Evolutionary conservation across 805 yeast genomes (phyloP).

Genomic region (Tetrapisispora arboricola): DNA sequence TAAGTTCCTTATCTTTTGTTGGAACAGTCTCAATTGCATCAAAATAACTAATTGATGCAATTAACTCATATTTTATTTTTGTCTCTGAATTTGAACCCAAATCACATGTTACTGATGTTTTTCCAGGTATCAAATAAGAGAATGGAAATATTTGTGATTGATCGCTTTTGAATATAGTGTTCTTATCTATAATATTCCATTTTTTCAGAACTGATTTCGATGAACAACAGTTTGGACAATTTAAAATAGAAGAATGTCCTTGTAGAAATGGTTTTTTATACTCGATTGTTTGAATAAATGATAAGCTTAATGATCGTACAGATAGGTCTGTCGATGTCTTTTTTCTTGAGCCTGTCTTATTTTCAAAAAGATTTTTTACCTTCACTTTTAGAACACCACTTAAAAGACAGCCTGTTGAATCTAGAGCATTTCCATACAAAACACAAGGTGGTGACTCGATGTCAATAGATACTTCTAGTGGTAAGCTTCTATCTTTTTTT

Average conservation of each 20-base stretch:
- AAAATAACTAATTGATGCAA: constrained; percentile 45
- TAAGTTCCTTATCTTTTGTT: constrained; percentile 9
- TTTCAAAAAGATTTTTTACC: constrained; percentile 32
- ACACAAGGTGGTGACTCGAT: constrained; percentile 89
- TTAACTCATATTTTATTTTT: constrained; percentile 59
- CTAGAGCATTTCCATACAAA: constrained; percentile 67
- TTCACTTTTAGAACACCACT: constrained; percentile 66
- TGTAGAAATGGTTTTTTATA: constrained; percentile 61
- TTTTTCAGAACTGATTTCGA: constrained; percentile 57
- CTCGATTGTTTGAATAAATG: constrained; percentile 61
- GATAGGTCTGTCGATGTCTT: constrained; percentile 23
- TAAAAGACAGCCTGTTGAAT: constrained; percentile 76
- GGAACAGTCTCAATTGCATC: constrained; percentile 12
- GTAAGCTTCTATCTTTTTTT: constrained; percentile 13
- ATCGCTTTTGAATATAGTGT: constrained; percentile 42
- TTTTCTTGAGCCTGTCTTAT: background rate
- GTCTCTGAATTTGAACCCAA: constrained; percentile 48
- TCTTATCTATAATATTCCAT: constrained; percentile 68
- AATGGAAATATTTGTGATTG: constrained; percentile 87
- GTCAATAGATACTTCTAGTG: constrained; percentile 42
- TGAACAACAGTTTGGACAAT: constrained; percentile 50
- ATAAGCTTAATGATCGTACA: constrained; percentile 49
- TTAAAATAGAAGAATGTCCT: constrained; percentile 37
- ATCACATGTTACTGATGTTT: constrained; percentile 63
- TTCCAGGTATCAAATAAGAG: constrained; percentile 79